Base-by-base conservation (phyloP, 768 basidiomycete species). In the Naematelia encephala region DNA sequence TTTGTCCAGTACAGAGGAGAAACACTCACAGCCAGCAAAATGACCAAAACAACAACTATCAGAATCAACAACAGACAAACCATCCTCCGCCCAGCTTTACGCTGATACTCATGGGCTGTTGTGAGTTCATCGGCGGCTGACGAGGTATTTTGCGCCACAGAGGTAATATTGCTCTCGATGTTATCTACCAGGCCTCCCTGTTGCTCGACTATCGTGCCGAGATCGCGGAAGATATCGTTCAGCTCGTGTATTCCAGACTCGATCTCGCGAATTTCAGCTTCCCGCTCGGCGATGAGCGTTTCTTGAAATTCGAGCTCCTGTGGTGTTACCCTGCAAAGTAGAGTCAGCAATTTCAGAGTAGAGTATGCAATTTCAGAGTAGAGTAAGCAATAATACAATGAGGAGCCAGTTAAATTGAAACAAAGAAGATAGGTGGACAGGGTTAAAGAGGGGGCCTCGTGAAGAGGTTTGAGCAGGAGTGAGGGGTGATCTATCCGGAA, bases 131-230 rank as follows among this genome's bases (percentile, higher is more conserved):
- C 86, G 1, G 88, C 84, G 13, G 92, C 94, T 39, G 85, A 85
- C 1, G 84, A 80, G 1, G 91, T 91, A 73, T 97, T 88, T 27
- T 83, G 83, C 0, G 87, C 86, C 52, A 97, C 87, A 0, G 87
- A 89, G 14, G 86, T 87, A 39, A 99, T 86, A 70, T 98, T 98
- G 42, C 86, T 85, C 75, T 96, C 91, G 70, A 99, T 94, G 68
- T 94, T 94, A 72, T 97, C 94, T 97, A 99, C 80, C 89, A 98
- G 90, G 51, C 85, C 84, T 12, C 93, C 93, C 76, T 99, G 96
- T 74, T 97, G 90, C 59, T 86, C 85, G 1, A 99, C 93, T 47
- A 99, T 82, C 14, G 91, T 93, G 45, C 93, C 94, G 47, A 99
- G 80, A 78, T 98, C 93, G 51, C 89, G 85, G 82, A 99, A 98